phyloP scores from a whole-genome alignment of 2,329 filamentous ascomycete genomes.

The Talaromyces pinophilus region DNA sequence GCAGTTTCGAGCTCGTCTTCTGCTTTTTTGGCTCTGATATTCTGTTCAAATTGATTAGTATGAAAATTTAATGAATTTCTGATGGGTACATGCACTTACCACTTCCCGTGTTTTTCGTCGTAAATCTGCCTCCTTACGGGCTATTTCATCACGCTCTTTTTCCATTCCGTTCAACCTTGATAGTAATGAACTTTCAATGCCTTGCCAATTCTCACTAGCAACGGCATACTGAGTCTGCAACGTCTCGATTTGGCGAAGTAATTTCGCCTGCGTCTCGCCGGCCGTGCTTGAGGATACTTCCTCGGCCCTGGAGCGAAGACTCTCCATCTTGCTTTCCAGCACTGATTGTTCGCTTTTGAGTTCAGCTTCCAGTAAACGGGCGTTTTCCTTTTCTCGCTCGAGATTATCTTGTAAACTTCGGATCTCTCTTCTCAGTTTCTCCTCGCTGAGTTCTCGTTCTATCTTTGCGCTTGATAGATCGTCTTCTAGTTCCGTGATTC shows the following conservation, averaged over 20 bases:
- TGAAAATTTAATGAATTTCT: background rate
- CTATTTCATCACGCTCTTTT: conserved; percentile 85
- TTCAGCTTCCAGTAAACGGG: conserved; percentile 70
- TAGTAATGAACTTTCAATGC: conserved; percentile 83
- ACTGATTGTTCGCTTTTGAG: conserved; percentile 73
- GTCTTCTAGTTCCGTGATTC: conserved; percentile 58
- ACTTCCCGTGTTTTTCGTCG: conserved; percentile 85
- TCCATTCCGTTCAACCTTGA: conserved; percentile 76
- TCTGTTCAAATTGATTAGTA: conserved; percentile 49
- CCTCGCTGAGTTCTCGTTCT: conserved; percentile 73
- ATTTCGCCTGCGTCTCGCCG: conserved; percentile 82
- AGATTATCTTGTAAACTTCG: conserved; percentile 71
- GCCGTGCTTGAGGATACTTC: conserved; percentile 81
- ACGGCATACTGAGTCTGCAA: conserved; percentile 93
- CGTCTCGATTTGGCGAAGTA: conserved; percentile 91
- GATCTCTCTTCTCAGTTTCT: conserved; percentile 70
- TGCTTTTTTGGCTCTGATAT: conserved; percentile 64
- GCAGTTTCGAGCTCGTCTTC: conserved; percentile 81
- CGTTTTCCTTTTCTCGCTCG: conserved; percentile 70
- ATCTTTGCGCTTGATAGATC: conserved; percentile 67
- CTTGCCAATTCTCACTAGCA: conserved; percentile 96
- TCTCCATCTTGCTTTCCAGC: conserved; percentile 86
- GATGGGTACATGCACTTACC: conserved; percentile 51
- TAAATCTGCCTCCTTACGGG: conserved; percentile 80
- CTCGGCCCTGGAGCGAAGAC: conserved; percentile 80